Base-by-base conservation (phyloP, 768 basidiomycete species). In the Cystobasidium tubakii region DNA sequence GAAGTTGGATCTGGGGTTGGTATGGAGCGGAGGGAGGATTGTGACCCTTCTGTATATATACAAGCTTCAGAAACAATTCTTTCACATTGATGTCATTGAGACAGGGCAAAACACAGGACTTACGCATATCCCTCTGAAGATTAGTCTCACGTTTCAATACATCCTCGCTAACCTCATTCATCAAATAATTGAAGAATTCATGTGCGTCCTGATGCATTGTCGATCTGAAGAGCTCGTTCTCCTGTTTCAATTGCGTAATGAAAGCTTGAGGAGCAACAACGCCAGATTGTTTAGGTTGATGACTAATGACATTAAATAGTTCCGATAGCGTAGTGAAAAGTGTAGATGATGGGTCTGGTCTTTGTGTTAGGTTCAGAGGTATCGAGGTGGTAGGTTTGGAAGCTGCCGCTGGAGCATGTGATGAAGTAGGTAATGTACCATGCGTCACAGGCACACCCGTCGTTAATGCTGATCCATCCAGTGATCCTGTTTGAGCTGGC, bases 141-240 rank as follows among this genome's bases (percentile, higher is more conserved):
- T 36, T n/a, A 33, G 65, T 50, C 76, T 80, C 78, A 42, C 76
- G 76, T 60, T 74, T 74, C 55, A 77, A 73, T 29, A 79, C 75
- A 31, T 79, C 65, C 81, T 98, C 95, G 42, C 92, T 89, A 62
- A 99, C 88, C 80, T 85, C 88, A 81, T 99, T 99, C 69, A 99
- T 83, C 31, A 97, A 83, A 82, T 89, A 97, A 80, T 94, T 96
- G 50, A 97, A 84, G 81, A 99, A 98, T 82, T 99, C 96, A 82
- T 98, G 96, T 1, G 96, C 96, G 81, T 99, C 96, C 80, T 99
- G 96, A 80, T 99, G 96, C 86, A 90, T 89, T 19, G 90, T 89
- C 43, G 88, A 88, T 62, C 92, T 86, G 79, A 97, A 99, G 57
- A 89, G 84, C 78, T 92, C 91, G 81, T 98, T 98, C 78, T 91